A percentile compares a stretch with the other conserved stretches of the same genome.
phyloP scores from a whole-genome alignment of 352 stramenopile species.

The Saprolegnia parasitica region DNA sequence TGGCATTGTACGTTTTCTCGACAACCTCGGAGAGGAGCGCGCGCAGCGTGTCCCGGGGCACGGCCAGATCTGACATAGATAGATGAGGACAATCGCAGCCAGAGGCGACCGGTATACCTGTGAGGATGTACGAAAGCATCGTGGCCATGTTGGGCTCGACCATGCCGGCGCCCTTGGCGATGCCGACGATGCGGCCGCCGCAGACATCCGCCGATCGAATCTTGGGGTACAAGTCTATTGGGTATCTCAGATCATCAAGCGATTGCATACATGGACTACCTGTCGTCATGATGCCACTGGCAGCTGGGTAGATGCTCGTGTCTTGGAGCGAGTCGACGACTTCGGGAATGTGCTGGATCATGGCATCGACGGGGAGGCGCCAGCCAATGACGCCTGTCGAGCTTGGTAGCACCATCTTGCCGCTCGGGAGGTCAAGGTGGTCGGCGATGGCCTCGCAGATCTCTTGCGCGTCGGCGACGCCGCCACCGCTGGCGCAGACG shows the following conservation, averaged over 20 bases:
- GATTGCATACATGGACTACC: conserved; percentile 35
- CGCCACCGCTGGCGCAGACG: conserved; percentile 92
- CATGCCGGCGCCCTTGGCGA: conserved; percentile 99
- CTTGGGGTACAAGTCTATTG: conserved; percentile 85
- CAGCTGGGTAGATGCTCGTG: conserved; percentile 90
- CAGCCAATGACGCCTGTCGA: conserved; percentile 98
- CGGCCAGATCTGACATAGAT: conserved; percentile 49
- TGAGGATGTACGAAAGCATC: conserved; percentile 90
- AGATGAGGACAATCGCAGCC: not conserved
- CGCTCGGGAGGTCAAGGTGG: conserved; percentile 78
- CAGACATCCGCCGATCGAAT: conserved; percentile 77
- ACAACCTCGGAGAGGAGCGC: conserved; percentile 75
- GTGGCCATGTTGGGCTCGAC: conserved; percentile 98
- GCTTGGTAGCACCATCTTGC: conserved; percentile 88
- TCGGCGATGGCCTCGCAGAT: conserved; percentile 91
- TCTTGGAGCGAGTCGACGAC: conserved; percentile 87
- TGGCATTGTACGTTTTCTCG: conserved; percentile 87
- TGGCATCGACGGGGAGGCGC: conserved; percentile 93
- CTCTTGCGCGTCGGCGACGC: conserved; percentile 88
- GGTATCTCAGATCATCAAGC: not conserved
- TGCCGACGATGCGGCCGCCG: conserved; percentile 91
- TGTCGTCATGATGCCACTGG: conserved; percentile 97
- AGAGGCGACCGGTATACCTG: conserved; percentile 38
- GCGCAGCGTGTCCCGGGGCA: conserved; percentile 77
- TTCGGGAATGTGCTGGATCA: conserved; percentile 70